Conservation (phyloP, 202 grass and related monocot genomes). For the Setaria italica region DNA sequence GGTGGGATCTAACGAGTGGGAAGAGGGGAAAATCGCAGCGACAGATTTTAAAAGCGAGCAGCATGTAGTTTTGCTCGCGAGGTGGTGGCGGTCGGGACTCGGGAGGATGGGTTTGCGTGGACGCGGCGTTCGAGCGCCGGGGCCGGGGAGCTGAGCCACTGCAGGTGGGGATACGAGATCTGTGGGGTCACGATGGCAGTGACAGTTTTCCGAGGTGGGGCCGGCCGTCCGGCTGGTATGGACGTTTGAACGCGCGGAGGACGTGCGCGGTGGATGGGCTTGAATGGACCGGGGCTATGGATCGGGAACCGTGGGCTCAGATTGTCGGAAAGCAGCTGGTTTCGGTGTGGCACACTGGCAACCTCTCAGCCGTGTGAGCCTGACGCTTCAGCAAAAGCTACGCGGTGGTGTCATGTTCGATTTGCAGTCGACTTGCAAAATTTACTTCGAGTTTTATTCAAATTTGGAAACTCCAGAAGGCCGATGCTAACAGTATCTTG, state of each 20-base stretch:
- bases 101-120: slow-evolving; percentile 6
- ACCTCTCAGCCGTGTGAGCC: slow-evolving; percentile 8
- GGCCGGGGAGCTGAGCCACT: neutral
- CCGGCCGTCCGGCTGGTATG: neutral
- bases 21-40: slow-evolving; percentile 34
- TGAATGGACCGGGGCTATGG: slow-evolving; percentile 42
- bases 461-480: neutral
- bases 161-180: neutral
- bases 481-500: neutral
- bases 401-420: neutral
- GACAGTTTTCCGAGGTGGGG: neutral
- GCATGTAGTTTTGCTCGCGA: slow-evolving; percentile 14
- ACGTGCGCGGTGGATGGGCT: neutral
- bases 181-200: neutral
- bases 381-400: slow-evolving; percentile 33
- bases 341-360: neutral
- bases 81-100: slow-evolving; percentile 37
- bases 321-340: neutral
- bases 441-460: neutral
- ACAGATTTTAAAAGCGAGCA: slow-evolving; percentile 47
- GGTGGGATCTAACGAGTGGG: slow-evolving; percentile 52
- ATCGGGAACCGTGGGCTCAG: neutral
- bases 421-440: slow-evolving; percentile 16
- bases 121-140: slow-evolving; percentile 43
- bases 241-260: slow-evolving; percentile 6